Evolutionary conservation across 345 rosid species (phyloP), one percentile per base, ranked within the genome.

Genomic region (Combretum micranthum): DNA sequence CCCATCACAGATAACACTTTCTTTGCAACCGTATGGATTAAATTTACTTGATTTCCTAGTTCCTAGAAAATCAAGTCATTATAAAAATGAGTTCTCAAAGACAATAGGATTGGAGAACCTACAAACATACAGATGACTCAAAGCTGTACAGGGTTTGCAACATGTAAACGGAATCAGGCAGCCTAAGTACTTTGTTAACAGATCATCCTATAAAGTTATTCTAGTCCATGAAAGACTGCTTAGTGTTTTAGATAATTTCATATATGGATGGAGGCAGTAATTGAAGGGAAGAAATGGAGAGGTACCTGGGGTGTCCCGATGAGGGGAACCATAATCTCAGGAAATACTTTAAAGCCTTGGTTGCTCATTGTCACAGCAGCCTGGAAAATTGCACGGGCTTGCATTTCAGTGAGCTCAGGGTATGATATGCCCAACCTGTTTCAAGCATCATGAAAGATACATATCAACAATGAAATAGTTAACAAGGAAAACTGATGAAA

Each of bases 321-420:
- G 43, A 92, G 98, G 20, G 98, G 98, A 81, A 92, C 93, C 98
- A 92, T 92, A 69, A 92, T 88, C 81, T 92, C 98, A 0, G 98
- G 98, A 52, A 83, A 17, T 67, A 92, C 98, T 43, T 56, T 83
- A 61, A 88, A 76, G 10, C 98, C 87, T 60, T 88, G 94, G 57
- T 72, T 75, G 59, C 58, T 72, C 91, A 88, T 83, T 5, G 83
- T 74, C 50, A 82, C 80, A 7, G 96, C 95, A 15, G 98, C 98
- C 73, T 92, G 89, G 61, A 88, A 86, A 50, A 92, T 80, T 1
- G 98, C 98, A 16, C 87, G 90, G 0, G 82, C 97, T 71, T 92
- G 98, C 97, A 88, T 92, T 61, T 86, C 98, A 2, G 91, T 83
- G 62, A 92, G 82, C 69, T 92, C 96, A 3, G 98, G 96, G 67